Base-by-base conservation (phyloP, 1,139 yeast species). In the Suhomyces maxii region DNA sequence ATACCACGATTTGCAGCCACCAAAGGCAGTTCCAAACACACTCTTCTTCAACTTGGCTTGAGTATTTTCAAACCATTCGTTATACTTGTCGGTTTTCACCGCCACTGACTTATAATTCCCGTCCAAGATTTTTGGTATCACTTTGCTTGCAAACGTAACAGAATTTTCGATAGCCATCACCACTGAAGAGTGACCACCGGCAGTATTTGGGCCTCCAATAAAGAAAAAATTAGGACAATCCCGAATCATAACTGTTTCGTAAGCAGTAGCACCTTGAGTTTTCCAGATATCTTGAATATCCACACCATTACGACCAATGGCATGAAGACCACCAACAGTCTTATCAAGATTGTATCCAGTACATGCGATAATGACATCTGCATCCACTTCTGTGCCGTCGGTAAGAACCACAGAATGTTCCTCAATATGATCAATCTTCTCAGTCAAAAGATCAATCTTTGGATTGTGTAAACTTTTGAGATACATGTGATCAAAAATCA, bases 1-100 rank as follows among this genome's bases (percentile, higher is more conserved):
- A 47, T 73, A 74, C 79, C 79, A 74, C 11, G 76, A 67, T 8
- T 58, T 59, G 55, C 79, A 74, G 1, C 79, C 79, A 6, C 79
- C 79, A 47, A 69, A 71, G 8, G 59, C 52, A 9, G 73, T 59
- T 6, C 79, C 79, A 54, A 65, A 73, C 1, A 74, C 78, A 7
- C 69, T 54, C 36, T 50, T 56, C 34, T 48, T 51, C 48, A 73
- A 64, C 33, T 57, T 60, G 1, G 33, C 53, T 52, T 74, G 77
- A 9, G 60, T 55, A 3, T 51, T 57, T 6, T 51, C 53, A 46
- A 64, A 64, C 78, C 78, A 74, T 28, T 65, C 58, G 47, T 71
- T 61, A 54, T 73, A 74, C 13, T 61, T 68, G 25, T 61, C 58
- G 8, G 63, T 51, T 46, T 67, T 71, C 23, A 73, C 77, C 14